These are phyloP conservation scores for Athelia sp. DNA, from an alignment of 1,284 basidiomycete genomes.

Conservation along the genomic window DNA sequence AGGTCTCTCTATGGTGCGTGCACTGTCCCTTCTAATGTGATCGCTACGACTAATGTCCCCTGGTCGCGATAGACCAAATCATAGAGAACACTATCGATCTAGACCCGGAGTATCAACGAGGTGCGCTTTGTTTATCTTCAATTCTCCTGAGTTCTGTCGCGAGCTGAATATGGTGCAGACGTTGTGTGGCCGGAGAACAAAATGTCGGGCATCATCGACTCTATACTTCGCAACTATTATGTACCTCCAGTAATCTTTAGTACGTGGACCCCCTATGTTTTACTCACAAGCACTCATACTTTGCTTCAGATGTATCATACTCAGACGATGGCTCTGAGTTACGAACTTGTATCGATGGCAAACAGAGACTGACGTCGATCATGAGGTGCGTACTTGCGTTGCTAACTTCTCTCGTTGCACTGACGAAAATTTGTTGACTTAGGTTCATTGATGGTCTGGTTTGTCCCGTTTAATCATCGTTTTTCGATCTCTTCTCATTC, in stretches of 20 bases:
- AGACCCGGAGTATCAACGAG: conserved; percentile 50
- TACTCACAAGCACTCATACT: not conserved
- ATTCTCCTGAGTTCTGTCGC: not conserved
- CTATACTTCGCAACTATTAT: conserved; percentile 51
- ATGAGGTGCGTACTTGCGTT: conserved; percentile 28
- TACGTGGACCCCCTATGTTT: conserved; percentile 15
- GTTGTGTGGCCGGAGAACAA: conserved; percentile 44
- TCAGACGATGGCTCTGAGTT: conserved; percentile 37
- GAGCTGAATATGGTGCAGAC: conserved; percentile 24
- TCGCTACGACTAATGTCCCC: too few relatives aligned
- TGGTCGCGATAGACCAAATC: conserved; percentile 50
- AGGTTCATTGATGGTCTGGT: conserved; percentile 49
- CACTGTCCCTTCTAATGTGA: too few relatives aligned
- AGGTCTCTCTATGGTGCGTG: conserved; percentile 39
- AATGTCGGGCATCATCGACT: conserved; percentile 47
- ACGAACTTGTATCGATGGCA: conserved; percentile 49
- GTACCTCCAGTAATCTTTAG: conserved; percentile 51
- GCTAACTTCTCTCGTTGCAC: not conserved
- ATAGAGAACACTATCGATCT: conserved; percentile 39
- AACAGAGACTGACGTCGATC: conserved; percentile 50
- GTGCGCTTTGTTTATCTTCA: conserved; percentile 18
- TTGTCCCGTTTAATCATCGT: conserved; percentile 13
- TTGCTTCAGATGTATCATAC: conserved; percentile 22
- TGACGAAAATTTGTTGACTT: not conserved
- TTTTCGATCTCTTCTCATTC: conserved; percentile 1